Base-by-base conservation (phyloP, 2,329 filamentous ascomycete genomes). In the Diaporthe destruens region DNA sequence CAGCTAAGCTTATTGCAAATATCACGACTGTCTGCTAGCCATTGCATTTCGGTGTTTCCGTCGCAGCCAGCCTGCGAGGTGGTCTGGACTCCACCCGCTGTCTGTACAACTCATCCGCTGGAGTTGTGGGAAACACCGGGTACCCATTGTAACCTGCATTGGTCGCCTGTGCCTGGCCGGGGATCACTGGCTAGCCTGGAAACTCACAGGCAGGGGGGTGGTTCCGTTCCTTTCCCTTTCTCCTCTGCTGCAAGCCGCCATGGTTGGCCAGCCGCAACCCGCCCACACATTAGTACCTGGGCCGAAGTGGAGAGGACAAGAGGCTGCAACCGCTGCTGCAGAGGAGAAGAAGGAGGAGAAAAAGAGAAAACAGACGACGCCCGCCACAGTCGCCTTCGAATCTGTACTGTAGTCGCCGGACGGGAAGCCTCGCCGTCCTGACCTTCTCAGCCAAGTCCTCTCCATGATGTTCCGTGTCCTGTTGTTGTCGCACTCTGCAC, bases 251-350 rank as follows among this genome's bases (percentile, higher is more conserved):
- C 70, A 51, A 36, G 44, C 32, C 67, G 67, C 25, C 55, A 69
- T 65, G 67, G 71, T 71, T 71, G 65, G 71, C 55, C 42, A 29
- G 49, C 44, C 44, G 53, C 47, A 55, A 56, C 39, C 59, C 51
- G 47, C 57, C 42, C 56, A 54, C 61, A 72, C 65, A 63, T 39
- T 61, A 72, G 70, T 74, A 70, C 72, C 70, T 74, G 72, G 29
- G 71, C 71, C 72, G 57, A 42, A 49, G 72, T 73, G 72, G 72
- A 71, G 72, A 63, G 8, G 11, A 23, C 25, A 23, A 44, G 16
- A 56, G 39, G 29, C 44, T 42, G 57, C 71, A 54, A 16, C 32
- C 44, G 20, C 61, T 25, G 34, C 61, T 61, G 61, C 72, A 73
- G 49, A 66, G 47, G 47, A 20, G 53, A 53, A 29, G 51, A 25